A percentile compares a stretch with the other conserved stretches of the same genome.
Conservation (phyloP, 108 stramenopile genomes). For the Mayamaea pseudoterrestris region DNA sequence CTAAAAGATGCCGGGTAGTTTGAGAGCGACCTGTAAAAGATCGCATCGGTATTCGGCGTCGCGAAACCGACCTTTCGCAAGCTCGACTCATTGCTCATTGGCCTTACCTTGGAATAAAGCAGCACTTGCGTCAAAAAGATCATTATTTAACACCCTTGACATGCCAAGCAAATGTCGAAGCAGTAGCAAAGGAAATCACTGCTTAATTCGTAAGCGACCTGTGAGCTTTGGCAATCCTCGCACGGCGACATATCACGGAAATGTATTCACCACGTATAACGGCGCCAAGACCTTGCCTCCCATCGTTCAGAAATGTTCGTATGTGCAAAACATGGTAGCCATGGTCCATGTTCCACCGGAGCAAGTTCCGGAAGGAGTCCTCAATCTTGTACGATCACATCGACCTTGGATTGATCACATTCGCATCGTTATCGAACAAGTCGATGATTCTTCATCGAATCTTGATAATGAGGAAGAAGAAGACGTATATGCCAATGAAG, state of each 20-base stretch:
- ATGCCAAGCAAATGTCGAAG: too few relatives aligned
- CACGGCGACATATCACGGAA: conserved; percentile 47
- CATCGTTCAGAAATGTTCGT: not conserved
- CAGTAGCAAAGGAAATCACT: not conserved
- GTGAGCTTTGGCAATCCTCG: conserved; percentile 67
- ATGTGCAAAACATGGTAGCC: conserved; percentile 35
- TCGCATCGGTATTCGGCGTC: too few relatives aligned
- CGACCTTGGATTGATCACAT: conserved; percentile 60
- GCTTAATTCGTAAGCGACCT: conserved; percentile 26
- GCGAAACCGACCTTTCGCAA: too few relatives aligned
- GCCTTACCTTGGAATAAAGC: too few relatives aligned
- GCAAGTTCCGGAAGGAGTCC: conserved; percentile 73
- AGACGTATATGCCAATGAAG: not conserved
- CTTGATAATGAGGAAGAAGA: conserved; percentile 7
- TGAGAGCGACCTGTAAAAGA: too few relatives aligned
- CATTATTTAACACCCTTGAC: too few relatives aligned
- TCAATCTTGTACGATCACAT: conserved; percentile 56
- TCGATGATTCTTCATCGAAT: too few relatives aligned
- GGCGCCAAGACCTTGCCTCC: not conserved
- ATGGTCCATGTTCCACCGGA: conserved; percentile 72
- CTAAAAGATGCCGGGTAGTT: too few relatives aligned
- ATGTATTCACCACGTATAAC: conserved; percentile 31
- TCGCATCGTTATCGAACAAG: conserved; percentile 50
- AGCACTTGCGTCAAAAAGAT: too few relatives aligned
- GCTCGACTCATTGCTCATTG: too few relatives aligned